Evolutionary conservation across 2,329 filamentous ascomycete genomes (phyloP), one percentile per base, ranked within the genome.

Genomic region (Stachybotrys chartarum): DNA sequence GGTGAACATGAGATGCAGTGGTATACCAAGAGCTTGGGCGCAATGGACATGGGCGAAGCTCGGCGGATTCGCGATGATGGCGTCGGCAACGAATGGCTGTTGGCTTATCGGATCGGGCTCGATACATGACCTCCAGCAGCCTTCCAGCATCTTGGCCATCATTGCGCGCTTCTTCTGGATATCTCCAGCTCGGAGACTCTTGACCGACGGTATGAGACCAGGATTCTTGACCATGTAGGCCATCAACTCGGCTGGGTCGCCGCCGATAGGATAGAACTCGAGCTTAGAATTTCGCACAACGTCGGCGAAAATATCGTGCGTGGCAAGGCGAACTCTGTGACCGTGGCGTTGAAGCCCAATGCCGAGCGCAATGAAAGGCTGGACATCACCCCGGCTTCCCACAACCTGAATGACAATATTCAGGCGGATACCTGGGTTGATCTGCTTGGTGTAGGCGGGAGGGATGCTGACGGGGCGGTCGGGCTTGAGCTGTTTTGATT

Each of bases 371-470:
- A 93, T 69, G 58, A 92, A 93, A 0, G 89, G 89, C 63, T 92
- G 88, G 3, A 88, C 85, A 62, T 93, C 88, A n/a, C 88, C 49
- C 32, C 88, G 78, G 8, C 83, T 87, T 1, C 89, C 88, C 59
- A 92, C 90, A 6, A 91, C 86, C 78, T 90, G 90, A 57, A 92
- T 85, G 17, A 90, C 87, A 53, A 92, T 86, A 68, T 91, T 91
- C 49, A 92, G 72, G 16, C 68, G n/a, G n/a, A n/a, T n/a, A n/a
- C n/a, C n/a, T n/a, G n/a, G n/a, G n/a, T n/a, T n/a, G n/a, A n/a
- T n/a, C n/a, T n/a, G n/a, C n/a, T n/a, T n/a, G n/a, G n/a, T n/a
- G n/a, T n/a, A n/a, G n/a, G n/a, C n/a, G n/a, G n/a, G n/a, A n/a
- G n/a, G n/a, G n/a, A n/a, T n/a, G n/a, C n/a, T n/a, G n/a, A n/a